Percentiles rank a stretch among this genome's conserved stretches.
Conservation (phyloP, 2,329 filamentous ascomycete species). For the Teratosphaeriaceae sp. region DNA sequence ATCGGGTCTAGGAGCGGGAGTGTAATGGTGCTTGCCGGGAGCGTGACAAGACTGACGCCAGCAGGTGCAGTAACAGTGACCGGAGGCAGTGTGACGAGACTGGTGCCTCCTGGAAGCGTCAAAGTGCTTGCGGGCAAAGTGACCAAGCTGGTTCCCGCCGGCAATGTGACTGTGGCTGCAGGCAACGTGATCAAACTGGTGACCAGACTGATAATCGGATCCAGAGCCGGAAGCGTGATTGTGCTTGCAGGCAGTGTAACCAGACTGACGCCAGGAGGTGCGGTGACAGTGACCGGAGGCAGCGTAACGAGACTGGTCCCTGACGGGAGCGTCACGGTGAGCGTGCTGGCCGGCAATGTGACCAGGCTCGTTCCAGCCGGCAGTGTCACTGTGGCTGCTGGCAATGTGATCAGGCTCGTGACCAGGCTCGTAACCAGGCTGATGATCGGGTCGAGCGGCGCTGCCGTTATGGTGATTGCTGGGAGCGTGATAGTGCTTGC, state of each 20-base stretch:
- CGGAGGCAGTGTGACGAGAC: neutral
- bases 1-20: too few species aligned
- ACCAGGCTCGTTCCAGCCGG: neutral
- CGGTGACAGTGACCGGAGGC: neutral
- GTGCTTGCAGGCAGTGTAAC: too few species aligned
- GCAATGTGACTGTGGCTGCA: neutral
- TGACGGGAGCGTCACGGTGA: neutral
- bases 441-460: neutral
- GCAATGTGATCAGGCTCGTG: neutral
- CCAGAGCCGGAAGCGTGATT: too few species aligned
- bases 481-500: neutral
- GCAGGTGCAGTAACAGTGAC: neutral
- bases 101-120: neutral
- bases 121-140: neutral
- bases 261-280: too few species aligned
- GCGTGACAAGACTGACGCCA: neutral
- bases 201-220: too few species aligned
- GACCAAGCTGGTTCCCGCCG: neutral
- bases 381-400: neutral
- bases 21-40: neutral
- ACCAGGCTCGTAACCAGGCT: neutral
- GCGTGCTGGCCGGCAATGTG: neutral
- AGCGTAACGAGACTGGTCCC: neutral
- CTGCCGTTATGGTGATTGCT: neutral
- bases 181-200: neutral